Base-by-base conservation (phyloP, 2,329 filamentous ascomycete species). In the Paecilomyces sp. region DNA sequence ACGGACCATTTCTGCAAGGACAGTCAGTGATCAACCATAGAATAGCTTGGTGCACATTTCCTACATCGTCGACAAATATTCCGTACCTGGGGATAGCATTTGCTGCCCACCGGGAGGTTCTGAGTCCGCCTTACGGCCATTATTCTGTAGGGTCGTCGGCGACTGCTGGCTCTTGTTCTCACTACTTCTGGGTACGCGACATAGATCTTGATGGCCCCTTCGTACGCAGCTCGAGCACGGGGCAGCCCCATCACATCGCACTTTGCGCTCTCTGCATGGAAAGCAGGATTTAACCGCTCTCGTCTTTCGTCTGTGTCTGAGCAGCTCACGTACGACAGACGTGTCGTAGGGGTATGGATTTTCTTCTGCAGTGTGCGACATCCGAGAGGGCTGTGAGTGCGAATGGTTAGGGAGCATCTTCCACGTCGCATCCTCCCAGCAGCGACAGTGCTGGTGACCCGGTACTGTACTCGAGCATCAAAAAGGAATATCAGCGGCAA, bases 261-360 rank as follows among this genome's bases (percentile, higher is more conserved):
- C 64, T 54, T 67, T 67, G 25, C 67, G 60, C 57, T 68, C 63
- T 11, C 64, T 61, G 56, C 66, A 67, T 18, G 65, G 66, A n/a
- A 68, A 68, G 58, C 66, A 68, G 22, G 67, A 67, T 18, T 62
- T 64, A 58, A 67, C 62, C 9, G 62, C 61, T 15, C 66, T 66
- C 4, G 55, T 53, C 28, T 64, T 66, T 56, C 66, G 66, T 58
- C 67, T 67, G 18, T 61, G 56, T 36, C 64, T 67, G 12, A 68
- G 66, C 15, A 68, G 57, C 36, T 67, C 64, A 50, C 61, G 61
- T 8, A 68, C 61, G 8, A 57, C 56, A 22, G n/a, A 54, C 3
- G 65, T 67, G 51, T 68, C 65, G 34, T 68, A 68, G 18, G 65
- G 65, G 41, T 67, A 68, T 28, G 58, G 12, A 28, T 60, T 62